Base-by-base conservation (phyloP, 2,329 filamentous ascomycete genomes). In the Canariomyces notabilis region DNA sequence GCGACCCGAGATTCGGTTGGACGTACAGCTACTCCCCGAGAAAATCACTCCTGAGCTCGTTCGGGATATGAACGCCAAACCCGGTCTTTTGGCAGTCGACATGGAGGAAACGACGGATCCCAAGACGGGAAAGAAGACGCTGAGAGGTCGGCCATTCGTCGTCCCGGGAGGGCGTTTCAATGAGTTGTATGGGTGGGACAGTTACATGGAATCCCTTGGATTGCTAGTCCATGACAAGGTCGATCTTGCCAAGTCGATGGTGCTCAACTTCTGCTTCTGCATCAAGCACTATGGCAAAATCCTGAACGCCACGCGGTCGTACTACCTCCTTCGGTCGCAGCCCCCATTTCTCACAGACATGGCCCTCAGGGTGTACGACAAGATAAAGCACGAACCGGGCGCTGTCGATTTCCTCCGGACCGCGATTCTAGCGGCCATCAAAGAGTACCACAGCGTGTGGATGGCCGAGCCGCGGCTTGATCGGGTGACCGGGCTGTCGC, bases 231-330 rank as follows among this genome's bases (percentile, higher is more conserved):
- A 91, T 61, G 87, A 93, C 62, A 83, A 87, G 49, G 82, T 89
- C 18, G 82, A 96, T 59, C 72, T 97, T 45, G 89, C 89, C 56
- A 95, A 96, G 71, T 79, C 85, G 40, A 97, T 98, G 89, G 90
- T 97, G 42, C 75, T 80, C 59, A 95, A 98, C 71, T 97, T 97
- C 66, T 94, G 89, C 66, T 98, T 98, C 73, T 95, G 89, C 69
- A 97, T 98, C 67, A 84, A 90, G 64, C 91, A 98, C 67, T 98
- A 98, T 64, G 91, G 90, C 60, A 98, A 97, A 72, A 95, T 98
- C 50, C 79, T 97, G 55, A 98, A 98, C 67, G 93, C 93, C 42
- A 98, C 93, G 47, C 81, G 93, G 29, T 90, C 90, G 1, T 98
- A 98, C 73, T 98, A 98, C 63, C 81, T 98, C 14, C 85, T 82